Base-by-base conservation (phyloP, 2,329 filamentous ascomycete genomes). In the Penicillium frequentans region DNA sequence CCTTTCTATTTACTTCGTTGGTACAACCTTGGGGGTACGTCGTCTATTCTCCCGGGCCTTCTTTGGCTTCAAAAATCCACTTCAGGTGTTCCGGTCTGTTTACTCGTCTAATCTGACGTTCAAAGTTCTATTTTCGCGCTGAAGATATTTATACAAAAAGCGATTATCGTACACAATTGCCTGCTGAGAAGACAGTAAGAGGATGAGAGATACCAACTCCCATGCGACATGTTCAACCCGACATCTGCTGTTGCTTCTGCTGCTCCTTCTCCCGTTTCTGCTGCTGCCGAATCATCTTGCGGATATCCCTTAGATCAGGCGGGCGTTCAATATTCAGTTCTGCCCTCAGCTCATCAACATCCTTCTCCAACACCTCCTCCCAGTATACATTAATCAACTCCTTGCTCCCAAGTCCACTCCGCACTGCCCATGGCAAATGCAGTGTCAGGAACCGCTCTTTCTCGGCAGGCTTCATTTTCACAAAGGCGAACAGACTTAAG, bases 311-410 rank as follows among this genome's bases (percentile, higher is more conserved):
- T 75, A 98, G 77, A 75, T 98, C 92, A 8, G 93, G 91, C 35
- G 95, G 95, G 70, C 85, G 86, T 79, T 98, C 91, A 54, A 99
- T 92, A 2, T 90, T 88, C 66, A 99, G 72, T 71, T 92, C 83
- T 5, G 70, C 74, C 63, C 95, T 84, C 72, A 99, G 71, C 63
- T 88, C 90, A 51, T 86, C 82, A 26, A 96, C 90, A 74, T 96
- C 88, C 56, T 86, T 90, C 77, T 93, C 88, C 64, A 99, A 76
- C 77, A 93, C 85, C 79, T 98, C 91, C 77, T 99, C 95, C 95
- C 95, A 99, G 72, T 96, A 99, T 1, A 99, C 88, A 74, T 97
- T 97, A 64, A 99, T 93, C 33, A 98, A 81, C 70, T 96, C 90
- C 68, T 89, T 86, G 48, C 86, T 84, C 54, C 84, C 78, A 62